Base-by-base conservation (phyloP, 2,329 filamentous ascomycete species). In the Zymoseptoria passerinii region DNA sequence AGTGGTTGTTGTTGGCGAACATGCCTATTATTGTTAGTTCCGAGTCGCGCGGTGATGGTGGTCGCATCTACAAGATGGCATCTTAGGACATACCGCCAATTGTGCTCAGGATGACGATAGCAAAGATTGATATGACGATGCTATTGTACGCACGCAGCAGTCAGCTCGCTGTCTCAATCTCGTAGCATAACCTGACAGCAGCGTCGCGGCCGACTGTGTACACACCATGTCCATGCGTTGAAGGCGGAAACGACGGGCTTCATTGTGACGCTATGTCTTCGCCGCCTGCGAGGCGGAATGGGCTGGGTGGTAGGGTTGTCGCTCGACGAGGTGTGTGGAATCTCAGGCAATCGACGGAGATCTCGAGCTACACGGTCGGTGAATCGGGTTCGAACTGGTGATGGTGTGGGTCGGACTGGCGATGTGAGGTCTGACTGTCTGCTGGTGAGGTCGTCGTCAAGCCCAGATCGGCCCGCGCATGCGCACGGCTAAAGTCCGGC, bases 221-320 rank as follows among this genome's bases (percentile, higher is more conserved):
- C 84, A 72, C 80, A 96, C 92, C 92, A 96, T 79, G 86, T 90
- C 91, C 92, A 96, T 71, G 92, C 92, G 78, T 95, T 92, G 78
- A 92, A 83, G 66, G 90, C 87, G 72, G 90, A 88, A 68, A 97
- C 89, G 72, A 97, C 80, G 67, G 92, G 92, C 86, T 96, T 96
- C 92, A 96, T 96, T 72, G 70, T 83, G 79, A 75, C 67, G 66
- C 64, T 62, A 54, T 58, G 55, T 52, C 51, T 53, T 48, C 56
- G 56, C 58, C 61, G 51, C 20, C 8, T 49, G 19, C 18, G 50
- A 28, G 23, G 29, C 29, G 54, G 16, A 2, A 35, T 55, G 19
- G 40, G 49, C 3, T 52, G 29, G 40, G 48, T 28, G 50, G 27
- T 52, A 23, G 40, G 44, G 49, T 13, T 16, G 49, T 40, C 19